These are phyloP conservation scores for Thelonectria rubi DNA, from an alignment of 2,329 filamentous ascomycete species.

Conservation along the genomic window DNA sequence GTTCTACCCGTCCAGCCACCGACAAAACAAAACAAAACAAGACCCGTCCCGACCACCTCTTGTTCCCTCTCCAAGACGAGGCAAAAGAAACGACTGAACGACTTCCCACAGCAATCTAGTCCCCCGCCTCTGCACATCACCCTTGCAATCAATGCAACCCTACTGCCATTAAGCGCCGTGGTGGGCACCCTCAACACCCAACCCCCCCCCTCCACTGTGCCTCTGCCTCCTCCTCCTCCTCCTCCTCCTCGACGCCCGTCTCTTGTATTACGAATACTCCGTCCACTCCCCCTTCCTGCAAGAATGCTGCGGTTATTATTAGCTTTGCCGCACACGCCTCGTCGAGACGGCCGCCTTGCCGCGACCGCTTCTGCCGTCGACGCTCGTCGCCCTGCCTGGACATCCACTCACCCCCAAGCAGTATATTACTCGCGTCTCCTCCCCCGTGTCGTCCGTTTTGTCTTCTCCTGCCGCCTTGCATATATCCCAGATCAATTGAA, in stretches of 20 bases:
- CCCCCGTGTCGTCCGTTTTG: not conserved
- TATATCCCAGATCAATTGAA: not conserved
- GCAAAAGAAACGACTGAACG: no score
- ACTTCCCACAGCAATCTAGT: no score
- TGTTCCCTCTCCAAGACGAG: not conserved
- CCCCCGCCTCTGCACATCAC: constrained; percentile 32
- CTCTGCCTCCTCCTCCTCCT: not conserved
- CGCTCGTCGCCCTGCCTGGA: no score
- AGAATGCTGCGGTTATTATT: not conserved
- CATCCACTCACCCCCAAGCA: not conserved
- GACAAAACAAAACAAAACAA: not conserved
- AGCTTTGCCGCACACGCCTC: constrained; percentile 5
- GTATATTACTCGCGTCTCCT: not conserved
- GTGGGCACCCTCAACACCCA: constrained; percentile 30
- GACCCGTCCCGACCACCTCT: constrained; percentile 15
- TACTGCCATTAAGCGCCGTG: constrained; percentile 40
- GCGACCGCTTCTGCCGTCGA: constrained; percentile 14
- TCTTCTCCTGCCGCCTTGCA: not conserved
- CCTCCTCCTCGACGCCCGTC: not conserved
- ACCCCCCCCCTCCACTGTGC: not conserved
- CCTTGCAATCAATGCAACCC: constrained; percentile 21
- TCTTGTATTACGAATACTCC: constrained; percentile 1
- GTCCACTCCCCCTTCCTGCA: not conserved
- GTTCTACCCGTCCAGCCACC: constrained; percentile 9
- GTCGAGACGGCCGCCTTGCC: constrained; percentile 25